Conservation (phyloP, 371 early-diverging fungal genomes). For the Mortierella sp. region DNA sequence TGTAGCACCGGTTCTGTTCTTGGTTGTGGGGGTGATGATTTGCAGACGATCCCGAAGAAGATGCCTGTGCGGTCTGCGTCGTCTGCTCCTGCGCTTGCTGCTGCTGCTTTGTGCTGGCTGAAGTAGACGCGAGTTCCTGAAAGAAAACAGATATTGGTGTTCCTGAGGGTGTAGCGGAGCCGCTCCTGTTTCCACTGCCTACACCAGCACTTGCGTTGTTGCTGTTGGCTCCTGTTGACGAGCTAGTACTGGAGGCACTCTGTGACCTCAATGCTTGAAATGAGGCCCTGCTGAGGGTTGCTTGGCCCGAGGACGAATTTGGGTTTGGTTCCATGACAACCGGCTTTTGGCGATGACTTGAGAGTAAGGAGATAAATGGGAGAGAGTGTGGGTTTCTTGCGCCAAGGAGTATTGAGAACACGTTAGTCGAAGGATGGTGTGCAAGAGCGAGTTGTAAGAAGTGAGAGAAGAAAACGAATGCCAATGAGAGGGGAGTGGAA, state of each 20-base stretch:
- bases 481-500: background rate
- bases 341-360: background rate
- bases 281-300: conserved; percentile 13
- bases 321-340: conserved; percentile 28
- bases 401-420: background rate
- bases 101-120: conserved; percentile 23
- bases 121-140: conserved; percentile 43
- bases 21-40: conserved; percentile 28
- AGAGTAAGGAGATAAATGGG: background rate
- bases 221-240: background rate
- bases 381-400: background rate
- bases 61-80: background rate
- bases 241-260: background rate
- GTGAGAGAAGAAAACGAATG: background rate
- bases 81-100: conserved; percentile 11
- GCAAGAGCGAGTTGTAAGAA: background rate
- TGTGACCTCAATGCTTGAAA: conserved; percentile 19
- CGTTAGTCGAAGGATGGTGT: background rate
- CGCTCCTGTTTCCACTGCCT: background rate
- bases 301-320: conserved; percentile 26
- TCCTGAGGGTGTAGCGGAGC: background rate
- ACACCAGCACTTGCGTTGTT: conserved; percentile 2
- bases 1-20: conserved; percentile 68
- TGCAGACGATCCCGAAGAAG: conserved; percentile 1
- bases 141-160: conserved; percentile 27